These are phyloP conservation scores for Penicillium lagena DNA, from an alignment of 495 filamentous ascomycete genomes.

Conservation along the genomic window DNA sequence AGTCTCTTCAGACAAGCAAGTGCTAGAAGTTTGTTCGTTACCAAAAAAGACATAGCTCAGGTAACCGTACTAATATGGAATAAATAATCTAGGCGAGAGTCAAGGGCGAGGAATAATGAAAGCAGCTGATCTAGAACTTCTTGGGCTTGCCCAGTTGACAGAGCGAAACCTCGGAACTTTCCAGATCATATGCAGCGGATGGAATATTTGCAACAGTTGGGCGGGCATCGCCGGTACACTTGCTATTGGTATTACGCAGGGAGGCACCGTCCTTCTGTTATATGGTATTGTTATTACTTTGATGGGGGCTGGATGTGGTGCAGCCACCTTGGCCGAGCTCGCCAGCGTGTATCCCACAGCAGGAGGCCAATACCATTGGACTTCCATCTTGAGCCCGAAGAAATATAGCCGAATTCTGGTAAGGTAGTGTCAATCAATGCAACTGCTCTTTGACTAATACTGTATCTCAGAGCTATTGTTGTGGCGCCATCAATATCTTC, in stretches of 20 bases:
- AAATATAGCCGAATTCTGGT: slow-evolving; percentile 5
- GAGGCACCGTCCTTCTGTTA: slow-evolving; percentile 13
- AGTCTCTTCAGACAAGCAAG: too few species aligned
- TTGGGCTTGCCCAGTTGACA: background rate
- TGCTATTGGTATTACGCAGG: slow-evolving; percentile 9
- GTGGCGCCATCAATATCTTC: slow-evolving; percentile 13
- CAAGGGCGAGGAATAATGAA: background rate
- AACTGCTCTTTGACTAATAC: too few species aligned
- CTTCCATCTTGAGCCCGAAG: slow-evolving; percentile 4
- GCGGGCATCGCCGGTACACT: slow-evolving; percentile 11
- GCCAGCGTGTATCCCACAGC: slow-evolving; percentile 40
- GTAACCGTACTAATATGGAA: too few species aligned
- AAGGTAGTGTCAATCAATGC: background rate
- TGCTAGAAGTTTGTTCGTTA: too few species aligned
- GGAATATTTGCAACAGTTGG: slow-evolving; percentile 19
- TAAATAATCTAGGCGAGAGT: too few species aligned
- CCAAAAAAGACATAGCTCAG: too few species aligned
- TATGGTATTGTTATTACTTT: slow-evolving; percentile 15
- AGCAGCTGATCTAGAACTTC: background rate
- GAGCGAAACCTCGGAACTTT: slow-evolving; percentile 1
- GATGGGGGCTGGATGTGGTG: slow-evolving; percentile 16
- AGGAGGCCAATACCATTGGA: slow-evolving; percentile 36
- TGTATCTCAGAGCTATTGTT: slow-evolving; percentile 6
- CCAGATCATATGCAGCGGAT: slow-evolving; percentile 5
- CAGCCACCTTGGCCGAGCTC: slow-evolving; percentile 38